These are phyloP conservation scores for Sugiyamaella mastotermitis DNA, from an alignment of 805 yeast genomes.

Conservation along the genomic window DNA sequence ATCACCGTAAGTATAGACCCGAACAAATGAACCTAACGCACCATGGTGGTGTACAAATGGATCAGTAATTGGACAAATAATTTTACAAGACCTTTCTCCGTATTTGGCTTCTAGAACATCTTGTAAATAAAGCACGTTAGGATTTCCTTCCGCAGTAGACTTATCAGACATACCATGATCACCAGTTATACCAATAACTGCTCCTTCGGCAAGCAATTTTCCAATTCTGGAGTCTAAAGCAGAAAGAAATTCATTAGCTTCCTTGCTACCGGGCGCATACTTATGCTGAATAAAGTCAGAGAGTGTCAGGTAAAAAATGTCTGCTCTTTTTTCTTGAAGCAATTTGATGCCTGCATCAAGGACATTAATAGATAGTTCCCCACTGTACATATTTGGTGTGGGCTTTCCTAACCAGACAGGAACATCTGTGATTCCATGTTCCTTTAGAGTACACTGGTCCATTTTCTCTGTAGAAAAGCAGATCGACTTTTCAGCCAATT, in stretches of 20 bases:
- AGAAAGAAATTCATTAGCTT: conserved; percentile 6
- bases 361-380: too few species aligned
- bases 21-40: too few species aligned
- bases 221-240: conserved; percentile 7
- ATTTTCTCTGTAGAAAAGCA: too few species aligned
- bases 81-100: conserved; percentile 6
- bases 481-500: too few species aligned
- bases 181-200: conserved; percentile 10
- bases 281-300: conserved; percentile 10
- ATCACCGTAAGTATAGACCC: too few species aligned
- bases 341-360: too few species aligned
- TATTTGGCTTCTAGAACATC: conserved; percentile 6
- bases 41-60: too few species aligned
- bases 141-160: conserved; percentile 6
- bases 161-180: conserved; percentile 12
- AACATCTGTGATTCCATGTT: too few species aligned
- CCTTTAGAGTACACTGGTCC: too few species aligned
- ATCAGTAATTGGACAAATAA: too few species aligned
- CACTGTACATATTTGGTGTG: too few species aligned
- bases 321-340: conserved; percentile 3
- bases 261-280: conserved; percentile 9
- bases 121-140: conserved; percentile 7
- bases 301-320: conserved; percentile 6
- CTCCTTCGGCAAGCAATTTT: conserved; percentile 3
- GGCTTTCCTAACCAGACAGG: too few species aligned